These are phyloP conservation scores for Penicillium fimorum DNA, from an alignment of 495 filamentous ascomycete genomes.

Conservation along the genomic window DNA sequence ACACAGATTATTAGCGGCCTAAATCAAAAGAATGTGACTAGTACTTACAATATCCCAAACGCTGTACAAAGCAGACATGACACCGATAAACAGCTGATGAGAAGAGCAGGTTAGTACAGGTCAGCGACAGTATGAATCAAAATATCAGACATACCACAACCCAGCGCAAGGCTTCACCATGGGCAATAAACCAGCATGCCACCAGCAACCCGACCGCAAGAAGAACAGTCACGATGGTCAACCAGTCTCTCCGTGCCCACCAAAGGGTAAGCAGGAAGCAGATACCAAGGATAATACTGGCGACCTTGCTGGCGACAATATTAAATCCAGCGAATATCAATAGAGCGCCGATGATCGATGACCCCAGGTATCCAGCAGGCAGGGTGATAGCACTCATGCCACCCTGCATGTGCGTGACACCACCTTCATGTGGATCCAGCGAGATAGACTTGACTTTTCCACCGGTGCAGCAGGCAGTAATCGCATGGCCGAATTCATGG, in stretches of 20 bases:
- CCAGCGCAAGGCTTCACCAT: constrained; percentile 69
- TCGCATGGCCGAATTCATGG: constrained; percentile 79
- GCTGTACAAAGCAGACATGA: constrained; percentile 74
- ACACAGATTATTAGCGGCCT: background rate
- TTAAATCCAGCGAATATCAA: constrained; percentile 80
- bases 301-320: constrained; percentile 75
- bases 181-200: constrained; percentile 75
- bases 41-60: constrained; percentile 78
- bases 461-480: constrained; percentile 68
- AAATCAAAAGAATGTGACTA: background rate
- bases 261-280: constrained; percentile 75
- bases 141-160: constrained; percentile 52
- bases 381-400: constrained; percentile 70
- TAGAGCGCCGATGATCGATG: constrained; percentile 70
- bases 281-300: constrained; percentile 67
- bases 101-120: background rate
- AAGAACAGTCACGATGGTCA: constrained; percentile 68
- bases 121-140: background rate
- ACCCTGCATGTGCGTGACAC: constrained; percentile 78
- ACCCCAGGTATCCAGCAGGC: constrained; percentile 75
- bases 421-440: constrained; percentile 66
- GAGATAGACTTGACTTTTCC: constrained; percentile 72
- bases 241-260: constrained; percentile 77
- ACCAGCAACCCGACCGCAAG: constrained; percentile 68
- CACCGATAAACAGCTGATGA: constrained; percentile 66